Conservation (phyloP, 2,329 filamentous ascomycete species). For the Colletotrichum sojae region DNA sequence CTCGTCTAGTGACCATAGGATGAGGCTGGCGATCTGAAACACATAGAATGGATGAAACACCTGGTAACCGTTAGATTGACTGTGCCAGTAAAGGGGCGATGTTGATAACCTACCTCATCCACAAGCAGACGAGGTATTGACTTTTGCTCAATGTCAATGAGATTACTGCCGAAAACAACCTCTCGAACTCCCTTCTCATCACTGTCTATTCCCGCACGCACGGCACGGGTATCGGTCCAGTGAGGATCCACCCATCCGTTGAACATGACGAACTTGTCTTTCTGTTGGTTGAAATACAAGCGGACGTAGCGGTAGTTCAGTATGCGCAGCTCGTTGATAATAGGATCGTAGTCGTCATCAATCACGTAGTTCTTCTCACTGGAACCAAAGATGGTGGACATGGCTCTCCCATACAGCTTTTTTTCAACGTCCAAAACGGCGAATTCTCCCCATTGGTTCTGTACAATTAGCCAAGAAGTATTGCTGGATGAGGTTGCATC, state of each 20-base stretch:
- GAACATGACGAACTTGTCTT: conserved; percentile 89
- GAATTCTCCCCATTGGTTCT: conserved; percentile 97
- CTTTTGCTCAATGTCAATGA: conserved; percentile 95
- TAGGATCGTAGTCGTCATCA: conserved; percentile 81
- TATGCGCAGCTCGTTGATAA: conserved; percentile 80
- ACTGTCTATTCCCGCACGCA: conserved; percentile 85
- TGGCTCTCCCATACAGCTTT: conserved; percentile 66
- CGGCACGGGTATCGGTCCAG: conserved; percentile 83
- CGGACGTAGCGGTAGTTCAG: conserved; percentile 95
- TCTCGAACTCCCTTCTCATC: conserved; percentile 90
- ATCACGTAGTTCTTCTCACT: conserved; percentile 72
- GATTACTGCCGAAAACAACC: conserved; percentile 88
- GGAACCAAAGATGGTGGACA: conserved; percentile 77
- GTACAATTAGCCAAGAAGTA: conserved; percentile 39
- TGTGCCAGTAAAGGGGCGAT: background rate
- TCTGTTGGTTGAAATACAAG: conserved; percentile 89
- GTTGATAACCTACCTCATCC: conserved; percentile 76
- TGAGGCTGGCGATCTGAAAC: conserved; percentile 94
- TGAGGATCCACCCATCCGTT: conserved; percentile 94
- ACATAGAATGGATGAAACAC: conserved; percentile 98
- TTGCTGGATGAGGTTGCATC: conserved; percentile 44
- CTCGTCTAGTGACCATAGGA: conserved; percentile 94
- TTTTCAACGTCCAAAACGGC: conserved; percentile 77
- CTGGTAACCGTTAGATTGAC: conserved; percentile 56
- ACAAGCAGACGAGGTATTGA: conserved; percentile 84